Evolutionary conservation across 116 monocot species (phyloP), one percentile per base, ranked within the genome.

Genomic region (Iris pallida): DNA sequence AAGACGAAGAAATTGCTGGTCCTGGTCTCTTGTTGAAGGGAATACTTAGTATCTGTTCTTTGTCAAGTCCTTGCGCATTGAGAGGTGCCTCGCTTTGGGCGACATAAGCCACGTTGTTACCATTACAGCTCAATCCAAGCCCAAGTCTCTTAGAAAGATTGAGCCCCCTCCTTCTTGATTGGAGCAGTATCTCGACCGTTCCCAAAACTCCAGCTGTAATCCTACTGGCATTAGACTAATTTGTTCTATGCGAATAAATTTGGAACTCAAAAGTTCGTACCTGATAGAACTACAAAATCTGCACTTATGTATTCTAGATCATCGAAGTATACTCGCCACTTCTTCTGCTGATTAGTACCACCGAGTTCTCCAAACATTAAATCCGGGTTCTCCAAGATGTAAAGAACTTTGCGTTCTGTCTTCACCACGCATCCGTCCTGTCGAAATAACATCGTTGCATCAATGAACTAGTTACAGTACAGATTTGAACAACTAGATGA

Each of bases 261-360:
- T 30, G 30, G 30, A 30, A 30, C 30, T 30, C 30, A 30, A 1
- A n/a, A 30, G 30, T 30, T 1, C 30, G 30, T 30, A 79, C 79
- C 79, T 55, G 79, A 74, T 53, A 79, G 69, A 65, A 79, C 70
- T 20, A 79, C 70, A 70, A 79, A 74, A 65, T 79, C 79, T 41
- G 79, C 45, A 46, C 44, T 48, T 8, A 53, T 54, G 57, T 79
- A 73, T 30, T 74, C 70, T 20, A 79, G 52, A 59, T 64, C 48
- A 41, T 79, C 73, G 40, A 79, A 79, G 58, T 70, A 74, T 16
- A 79, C 57, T 60, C 69, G 17, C 79, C 79, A 79, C 20, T 69
- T 69, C 10, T 72, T 17, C 16, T 45, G 42, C 59, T 60, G 60
- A 55, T 67, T 62, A 46, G n/a, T 59, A 41, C 10, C 49, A 45